Conservation (phyloP, 2,329 filamentous ascomycete genomes). For the Aspergillus bombycis region DNA sequence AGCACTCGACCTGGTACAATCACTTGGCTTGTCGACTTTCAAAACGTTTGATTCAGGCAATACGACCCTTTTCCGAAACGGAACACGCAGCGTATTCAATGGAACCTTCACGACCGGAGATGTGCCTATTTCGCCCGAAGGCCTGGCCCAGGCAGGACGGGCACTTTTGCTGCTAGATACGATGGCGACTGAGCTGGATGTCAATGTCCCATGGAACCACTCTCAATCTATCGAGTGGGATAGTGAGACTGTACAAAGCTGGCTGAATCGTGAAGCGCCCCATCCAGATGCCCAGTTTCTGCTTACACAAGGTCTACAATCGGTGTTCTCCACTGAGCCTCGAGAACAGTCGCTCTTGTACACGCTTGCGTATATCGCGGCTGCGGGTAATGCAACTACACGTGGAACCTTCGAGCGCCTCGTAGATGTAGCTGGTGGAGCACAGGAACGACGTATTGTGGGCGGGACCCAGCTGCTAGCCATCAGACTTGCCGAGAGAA, state of each 20-base stretch:
- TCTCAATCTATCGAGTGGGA: neutral
- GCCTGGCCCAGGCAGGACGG: neutral
- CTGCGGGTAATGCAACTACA: slow-evolving; percentile 6
- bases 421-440: slow-evolving; percentile 1
- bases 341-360: slow-evolving; percentile 9
- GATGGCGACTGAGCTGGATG: slow-evolving; percentile 3
- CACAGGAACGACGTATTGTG: slow-evolving; percentile 3
- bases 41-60: slow-evolving; percentile 6
- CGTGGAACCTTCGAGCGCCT: slow-evolving; percentile 7
- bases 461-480: slow-evolving; percentile 3
- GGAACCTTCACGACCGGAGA: neutral
- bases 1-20: slow-evolving; percentile 21
- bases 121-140: neutral
- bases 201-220: slow-evolving; percentile 5
- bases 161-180: neutral
- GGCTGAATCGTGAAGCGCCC: slow-evolving; percentile 3
- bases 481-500: neutral
- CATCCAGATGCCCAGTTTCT: slow-evolving; percentile 16
- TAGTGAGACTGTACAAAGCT: slow-evolving; percentile 1
- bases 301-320: slow-evolving; percentile 4
- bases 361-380: slow-evolving; percentile 3
- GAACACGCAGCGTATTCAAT: neutral
- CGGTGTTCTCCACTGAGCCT: slow-evolving; percentile 12
- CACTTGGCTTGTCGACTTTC: slow-evolving; percentile 24
- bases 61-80: slow-evolving; percentile 2